Evolutionary conservation across 495 filamentous ascomycete species (phyloP), one percentile per base, ranked within the genome.

Genomic region (Podospora fimiseda): DNA sequence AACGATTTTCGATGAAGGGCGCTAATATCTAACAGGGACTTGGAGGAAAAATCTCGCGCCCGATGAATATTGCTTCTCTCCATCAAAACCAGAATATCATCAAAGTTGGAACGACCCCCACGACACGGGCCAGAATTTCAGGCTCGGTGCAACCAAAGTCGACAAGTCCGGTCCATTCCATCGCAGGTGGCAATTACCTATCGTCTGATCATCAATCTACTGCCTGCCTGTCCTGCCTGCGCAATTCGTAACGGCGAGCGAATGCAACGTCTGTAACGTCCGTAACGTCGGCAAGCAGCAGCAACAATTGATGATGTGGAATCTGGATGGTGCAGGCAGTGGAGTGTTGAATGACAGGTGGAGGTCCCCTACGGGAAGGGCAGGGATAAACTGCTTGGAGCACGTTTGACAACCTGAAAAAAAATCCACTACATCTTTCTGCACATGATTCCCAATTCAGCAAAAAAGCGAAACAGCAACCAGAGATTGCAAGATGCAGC

Each of bases 401-500:
- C 44, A 47, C 44, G 44, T 47, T 47, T 47, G 27, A 33, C 6
- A 33, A 33, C 27, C 6, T 47, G 8, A 14, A 22, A 18, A 18
- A 47, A 36, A 13, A 13, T 23, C 44, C 43, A 23, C 44, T 23
- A 20, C 44, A 21, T 15, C 44, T 23, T 2, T 36, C 44, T 47
- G 44, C 44, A 47, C 9, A 23, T n/a, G 23, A 47, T 47, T 47
- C 44, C 44, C 14, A 20, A 47, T 47, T 18, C 23, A 22, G 21
- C 20, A n/a, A 20, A 46, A 47, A 22, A 47, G 44, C 44, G 44
- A 47, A 47, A 47, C 44, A 33, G n/a, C 44, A 47, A 41, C 16
- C 39, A 41, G n/a, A n/a, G n/a, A n/a, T n/a, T n/a, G n/a, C n/a
- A n/a, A n/a, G n/a, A n/a, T n/a, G n/a, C n/a, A n/a, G n/a, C n/a